These are phyloP conservation scores for Chrysosporium queenslandicum DNA, from an alignment of 2,329 filamentous ascomycete genomes.

Conservation along the genomic window DNA sequence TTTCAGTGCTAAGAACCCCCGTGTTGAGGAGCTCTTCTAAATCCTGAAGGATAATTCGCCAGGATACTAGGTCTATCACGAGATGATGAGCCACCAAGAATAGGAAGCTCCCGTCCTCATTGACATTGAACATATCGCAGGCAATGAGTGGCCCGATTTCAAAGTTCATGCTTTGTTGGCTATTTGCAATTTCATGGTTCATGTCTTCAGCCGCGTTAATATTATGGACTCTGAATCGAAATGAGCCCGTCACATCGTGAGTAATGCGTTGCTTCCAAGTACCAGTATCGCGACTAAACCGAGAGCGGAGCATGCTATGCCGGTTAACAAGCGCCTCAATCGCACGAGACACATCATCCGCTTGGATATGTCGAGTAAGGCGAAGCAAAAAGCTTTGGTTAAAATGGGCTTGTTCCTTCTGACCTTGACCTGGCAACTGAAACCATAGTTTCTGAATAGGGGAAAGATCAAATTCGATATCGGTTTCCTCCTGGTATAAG, in stretches of 20 bases:
- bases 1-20: slow-evolving; percentile 18
- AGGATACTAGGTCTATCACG: slow-evolving; percentile 20
- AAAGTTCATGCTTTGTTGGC: slow-evolving; percentile 21
- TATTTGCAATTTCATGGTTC: slow-evolving; percentile 20
- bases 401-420: slow-evolving; percentile 14
- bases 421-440: slow-evolving; percentile 8
- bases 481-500: slow-evolving; percentile 3
- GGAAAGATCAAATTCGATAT: slow-evolving; percentile 15
- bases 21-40: slow-evolving; percentile 23
- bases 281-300: slow-evolving; percentile 14
- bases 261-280: slow-evolving; percentile 17
- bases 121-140: slow-evolving; percentile 1
- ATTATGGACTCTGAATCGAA: slow-evolving; percentile 21
- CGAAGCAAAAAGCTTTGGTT: slow-evolving; percentile 17
- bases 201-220: slow-evolving; percentile 11
- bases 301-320: slow-evolving; percentile 20
- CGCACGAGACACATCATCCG: neutral
- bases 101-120: slow-evolving; percentile 4
- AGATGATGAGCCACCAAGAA: slow-evolving; percentile 16
- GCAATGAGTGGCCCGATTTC: slow-evolving; percentile 20
- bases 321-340: slow-evolving; percentile 11
- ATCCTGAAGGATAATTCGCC: slow-evolving; percentile 19
- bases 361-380: slow-evolving; percentile 5
- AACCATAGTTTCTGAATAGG: slow-evolving; percentile 21
- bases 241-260: slow-evolving; percentile 10